Conservation (phyloP, 495 filamentous ascomycete species). For the Aspergillus nidulans region DNA sequence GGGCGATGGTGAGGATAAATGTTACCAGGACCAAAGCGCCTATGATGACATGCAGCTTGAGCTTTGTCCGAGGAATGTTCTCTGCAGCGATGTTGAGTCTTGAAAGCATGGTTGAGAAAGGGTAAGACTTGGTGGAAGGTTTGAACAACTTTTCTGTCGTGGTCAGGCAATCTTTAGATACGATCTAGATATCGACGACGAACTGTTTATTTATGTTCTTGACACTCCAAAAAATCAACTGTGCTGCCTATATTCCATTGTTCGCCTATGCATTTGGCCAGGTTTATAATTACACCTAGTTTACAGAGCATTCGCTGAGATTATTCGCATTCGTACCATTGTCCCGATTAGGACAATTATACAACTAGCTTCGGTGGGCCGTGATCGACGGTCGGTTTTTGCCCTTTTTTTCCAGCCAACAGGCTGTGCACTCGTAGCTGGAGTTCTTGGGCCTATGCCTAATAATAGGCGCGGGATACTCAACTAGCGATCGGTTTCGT, state of each 20-base stretch:
- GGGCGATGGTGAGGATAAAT: slow-evolving; percentile 24
- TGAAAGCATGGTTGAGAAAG: neutral
- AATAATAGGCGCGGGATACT: no score
- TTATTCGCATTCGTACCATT: neutral
- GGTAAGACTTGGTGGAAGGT: neutral
- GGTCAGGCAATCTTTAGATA: no score
- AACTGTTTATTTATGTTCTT: no score
- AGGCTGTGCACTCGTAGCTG: neutral
- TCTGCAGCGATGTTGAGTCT: neutral
- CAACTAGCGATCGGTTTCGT: no score
- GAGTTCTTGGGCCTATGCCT: no score
- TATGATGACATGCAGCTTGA: slow-evolving; percentile 20
- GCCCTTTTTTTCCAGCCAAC: slow-evolving; percentile 2
- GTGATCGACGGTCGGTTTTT: neutral
- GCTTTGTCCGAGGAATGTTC: slow-evolving; percentile 1
- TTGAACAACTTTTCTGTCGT: no score
- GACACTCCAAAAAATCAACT: no score
- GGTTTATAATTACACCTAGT: neutral
- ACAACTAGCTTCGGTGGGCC: neutral
- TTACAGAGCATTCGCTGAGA: neutral
- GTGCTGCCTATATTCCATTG: neutral
- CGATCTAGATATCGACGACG: no score
- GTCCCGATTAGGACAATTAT: neutral
- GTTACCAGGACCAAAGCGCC: slow-evolving; percentile 11
- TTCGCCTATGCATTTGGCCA: neutral